Base-by-base conservation (phyloP, 306 rosid genomes). In the Dryas octopetala region DNA sequence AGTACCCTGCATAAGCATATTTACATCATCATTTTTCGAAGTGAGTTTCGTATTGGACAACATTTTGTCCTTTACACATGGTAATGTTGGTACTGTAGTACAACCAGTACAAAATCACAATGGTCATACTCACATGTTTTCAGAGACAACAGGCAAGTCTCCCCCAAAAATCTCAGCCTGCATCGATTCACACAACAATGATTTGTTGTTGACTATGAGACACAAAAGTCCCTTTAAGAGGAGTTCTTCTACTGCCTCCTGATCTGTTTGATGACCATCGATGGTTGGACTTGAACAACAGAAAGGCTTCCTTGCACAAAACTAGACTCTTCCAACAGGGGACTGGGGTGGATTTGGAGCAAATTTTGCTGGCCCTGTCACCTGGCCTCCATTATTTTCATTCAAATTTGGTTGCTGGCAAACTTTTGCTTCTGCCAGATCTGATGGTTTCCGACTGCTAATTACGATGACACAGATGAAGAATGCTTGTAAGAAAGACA, bases 251-350 rank as follows among this genome's bases (percentile, higher is more conserved):
- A 68, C 67, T 66, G 62, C 17, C 50, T 74, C 68, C 9, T 10
- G 11, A 60, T 72, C 82, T 62, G 59, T 66, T 65, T 43, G 74
- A 78, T 74, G 83, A 76, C 74, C 71, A 61, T 50, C 71, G 74
- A 70, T 76, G 69, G 72, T 78, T 78, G 73, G 64, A 74, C 79
- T 75, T 14, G 52, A 53, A 76, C 59, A 69, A 55, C 65, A 76
- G 17, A 74, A 73, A 57, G 61, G 58, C 58, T 71, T 46, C 51
- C 50, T 55, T 63, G 68, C 12, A 61, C 54, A 66, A 73, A 64
- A 70, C 83, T 89, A 94, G 67, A 91, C 97, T 79, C 97, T 94
- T 6, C 90, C 96, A 62, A 88, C 90, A 26, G 97, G 98, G 40
- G 98, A 94, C 76, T 79, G 77, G 4, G 98, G 98, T 43, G 98